Evolutionary conservation across 192 early-diverging fungal species (phyloP).

Genomic region (Blastocladiella britannica): DNA sequence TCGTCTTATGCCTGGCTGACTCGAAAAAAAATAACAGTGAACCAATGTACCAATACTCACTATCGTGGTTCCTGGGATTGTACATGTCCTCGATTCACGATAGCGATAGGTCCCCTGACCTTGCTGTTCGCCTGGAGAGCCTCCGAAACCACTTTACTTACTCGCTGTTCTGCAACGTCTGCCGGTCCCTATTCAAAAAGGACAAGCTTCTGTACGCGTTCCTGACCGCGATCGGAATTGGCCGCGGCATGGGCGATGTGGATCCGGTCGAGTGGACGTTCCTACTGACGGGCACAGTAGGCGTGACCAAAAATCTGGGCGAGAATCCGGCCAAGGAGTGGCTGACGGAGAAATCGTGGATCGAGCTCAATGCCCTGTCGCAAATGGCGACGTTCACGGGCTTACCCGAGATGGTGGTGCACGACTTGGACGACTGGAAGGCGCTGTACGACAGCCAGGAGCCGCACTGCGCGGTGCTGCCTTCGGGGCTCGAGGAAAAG

Average conservation of each 20-base stretch:
- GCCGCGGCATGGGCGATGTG: slow-evolving; percentile 22
- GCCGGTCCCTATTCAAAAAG: slow-evolving; percentile 39
- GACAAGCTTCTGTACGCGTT: slow-evolving; percentile 42
- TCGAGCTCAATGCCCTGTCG: slow-evolving; percentile 23
- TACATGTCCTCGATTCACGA: slow-evolving; percentile 26
- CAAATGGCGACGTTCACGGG: slow-evolving; percentile 26
- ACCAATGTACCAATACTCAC: slow-evolving; percentile 50
- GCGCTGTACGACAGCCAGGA: slow-evolving; percentile 19
- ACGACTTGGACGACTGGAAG: slow-evolving; percentile 26
- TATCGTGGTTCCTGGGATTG: slow-evolving; percentile 44
- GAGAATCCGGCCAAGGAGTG: slow-evolving; percentile 11
- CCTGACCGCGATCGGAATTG: slow-evolving; percentile 25
- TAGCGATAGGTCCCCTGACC: slow-evolving; percentile 34
- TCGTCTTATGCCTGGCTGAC: too few relatives aligned
- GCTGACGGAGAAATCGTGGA: slow-evolving; percentile 35
- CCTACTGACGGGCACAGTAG: slow-evolving; percentile 34
- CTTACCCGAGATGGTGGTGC: slow-evolving; percentile 23
- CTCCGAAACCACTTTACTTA: slow-evolving; percentile 30
- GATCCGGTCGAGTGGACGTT: slow-evolving; percentile 29
- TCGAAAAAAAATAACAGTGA: too few relatives aligned
- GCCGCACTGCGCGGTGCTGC: slow-evolving; percentile 16
- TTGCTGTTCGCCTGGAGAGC: slow-evolving; percentile 18
- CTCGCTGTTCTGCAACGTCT: slow-evolving; percentile 33
- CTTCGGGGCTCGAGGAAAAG: slow-evolving; percentile 17
- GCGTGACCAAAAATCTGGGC: slow-evolving; percentile 7